phyloP scores from a whole-genome alignment of 1,284 basidiomycete genomes.

The Ceratobasidium sp. region DNA sequence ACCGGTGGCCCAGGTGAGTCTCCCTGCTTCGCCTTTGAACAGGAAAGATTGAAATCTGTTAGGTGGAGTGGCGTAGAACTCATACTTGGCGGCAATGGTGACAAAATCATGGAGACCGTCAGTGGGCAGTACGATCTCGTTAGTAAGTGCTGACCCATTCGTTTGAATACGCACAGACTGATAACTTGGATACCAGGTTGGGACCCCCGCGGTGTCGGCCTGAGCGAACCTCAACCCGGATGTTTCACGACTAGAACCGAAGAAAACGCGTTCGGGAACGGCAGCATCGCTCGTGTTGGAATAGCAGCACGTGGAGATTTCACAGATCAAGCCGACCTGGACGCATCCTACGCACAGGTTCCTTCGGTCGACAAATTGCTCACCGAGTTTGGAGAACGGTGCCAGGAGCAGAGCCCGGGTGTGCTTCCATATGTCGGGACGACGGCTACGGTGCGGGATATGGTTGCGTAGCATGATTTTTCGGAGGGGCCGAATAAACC shows the following conservation, averaged over 20 bases:
- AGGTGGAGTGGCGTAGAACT: constrained; percentile 11
- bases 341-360: constrained; percentile 44
- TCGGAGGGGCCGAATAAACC: constrained; percentile 42
- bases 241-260: constrained; percentile 37
- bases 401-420: constrained; percentile 36
- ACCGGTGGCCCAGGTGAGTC: constrained; percentile 22
- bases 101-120: neutral
- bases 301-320: constrained; percentile 46
- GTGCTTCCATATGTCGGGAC: constrained; percentile 47
- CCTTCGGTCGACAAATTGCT: constrained; percentile 26
- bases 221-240: neutral
- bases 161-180: too few species aligned
- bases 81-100: neutral
- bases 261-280: constrained; percentile 26
- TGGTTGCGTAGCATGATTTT: constrained; percentile 46
- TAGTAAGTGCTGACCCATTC: neutral
- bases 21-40: neutral
- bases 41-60: neutral
- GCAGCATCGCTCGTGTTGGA: constrained; percentile 32
- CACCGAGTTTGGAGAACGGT: constrained; percentile 28
- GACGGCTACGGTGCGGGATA: constrained; percentile 44
- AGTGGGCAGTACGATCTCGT: constrained; percentile 22
- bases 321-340: constrained; percentile 42
- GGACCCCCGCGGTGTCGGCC: constrained; percentile 49
- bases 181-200: constrained; percentile 38